Evolutionary conservation across 176 grass and related monocot species (phyloP).

Genomic region (Paspalum vaginatum): DNA sequence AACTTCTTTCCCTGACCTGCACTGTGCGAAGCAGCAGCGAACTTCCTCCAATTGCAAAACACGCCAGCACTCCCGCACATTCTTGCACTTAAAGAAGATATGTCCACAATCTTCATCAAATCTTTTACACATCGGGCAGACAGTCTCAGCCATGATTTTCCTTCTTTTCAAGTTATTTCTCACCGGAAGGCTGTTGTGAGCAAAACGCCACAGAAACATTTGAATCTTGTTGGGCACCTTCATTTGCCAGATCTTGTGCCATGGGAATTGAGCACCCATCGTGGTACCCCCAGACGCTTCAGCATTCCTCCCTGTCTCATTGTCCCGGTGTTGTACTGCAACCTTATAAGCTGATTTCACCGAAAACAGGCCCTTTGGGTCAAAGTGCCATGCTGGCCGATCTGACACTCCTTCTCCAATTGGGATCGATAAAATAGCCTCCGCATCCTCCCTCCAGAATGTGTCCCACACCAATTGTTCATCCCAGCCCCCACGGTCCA

Average conservation of each 20-base stretch:
- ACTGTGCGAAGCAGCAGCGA: rapidly evolving
- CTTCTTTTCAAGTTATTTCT: no score
- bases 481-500: not conserved
- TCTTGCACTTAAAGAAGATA: no score
- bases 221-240: no score
- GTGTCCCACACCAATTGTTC: not conserved
- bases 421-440: not conserved
- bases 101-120: not conserved
- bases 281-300: not conserved
- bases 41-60: no score
- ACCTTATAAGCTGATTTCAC: not conserved
- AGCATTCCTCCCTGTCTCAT: rapidly evolving
- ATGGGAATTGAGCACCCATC: not conserved
- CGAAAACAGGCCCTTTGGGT: not conserved
- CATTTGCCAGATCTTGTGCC: no score
- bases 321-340: not conserved
- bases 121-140: no score
- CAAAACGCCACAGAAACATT: no score
- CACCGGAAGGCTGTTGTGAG: no score
- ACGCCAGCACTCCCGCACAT: no score
- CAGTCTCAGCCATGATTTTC: no score
- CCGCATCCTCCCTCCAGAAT: not conserved
- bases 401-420: rapidly evolving
- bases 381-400: not conserved
- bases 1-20: not conserved